Conservation (phyloP, 345 rosid species). For the Salix suchowensis region DNA sequence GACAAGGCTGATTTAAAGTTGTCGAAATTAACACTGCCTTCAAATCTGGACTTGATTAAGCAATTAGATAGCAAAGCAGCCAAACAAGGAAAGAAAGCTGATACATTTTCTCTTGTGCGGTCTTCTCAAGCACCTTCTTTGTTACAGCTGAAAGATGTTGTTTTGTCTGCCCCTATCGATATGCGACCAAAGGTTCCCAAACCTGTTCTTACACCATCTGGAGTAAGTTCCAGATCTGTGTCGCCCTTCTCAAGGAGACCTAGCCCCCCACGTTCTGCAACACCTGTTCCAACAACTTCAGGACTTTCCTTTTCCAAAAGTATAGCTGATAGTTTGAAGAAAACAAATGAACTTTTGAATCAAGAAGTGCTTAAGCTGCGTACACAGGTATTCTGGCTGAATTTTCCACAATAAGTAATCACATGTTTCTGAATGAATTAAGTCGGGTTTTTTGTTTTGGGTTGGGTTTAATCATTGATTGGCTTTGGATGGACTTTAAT, state of each 20-base stretch:
- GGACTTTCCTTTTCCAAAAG: conserved; percentile 82
- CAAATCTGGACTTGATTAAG: conserved; percentile 86
- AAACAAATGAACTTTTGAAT: conserved; percentile 85
- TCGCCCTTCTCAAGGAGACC: conserved; percentile 95
- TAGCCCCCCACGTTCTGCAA: conserved; percentile 93
- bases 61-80: conserved; percentile 92
- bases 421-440: background rate
- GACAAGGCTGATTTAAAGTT: conserved; percentile 80
- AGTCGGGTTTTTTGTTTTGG: background rate
- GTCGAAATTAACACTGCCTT: conserved; percentile 61
- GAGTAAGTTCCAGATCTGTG: conserved; percentile 83
- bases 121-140: conserved; percentile 73
- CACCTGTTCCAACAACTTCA: conserved; percentile 77
- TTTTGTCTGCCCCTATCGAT: conserved; percentile 58
- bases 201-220: conserved; percentile 66
- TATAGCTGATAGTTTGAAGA: conserved; percentile 80
- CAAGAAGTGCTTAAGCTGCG: conserved; percentile 86
- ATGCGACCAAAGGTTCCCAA: conserved; percentile 59
- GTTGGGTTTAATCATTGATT: background rate
- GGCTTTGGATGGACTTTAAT: background rate
- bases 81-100: conserved; percentile 76
- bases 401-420: background rate
- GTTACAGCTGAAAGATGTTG: conserved; percentile 76
- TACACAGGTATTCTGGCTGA: conserved; percentile 56
- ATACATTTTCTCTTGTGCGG: conserved; percentile 68